Conservation (phyloP, 2,329 filamentous ascomycete species). For the Aaosphaeria arxii region DNA sequence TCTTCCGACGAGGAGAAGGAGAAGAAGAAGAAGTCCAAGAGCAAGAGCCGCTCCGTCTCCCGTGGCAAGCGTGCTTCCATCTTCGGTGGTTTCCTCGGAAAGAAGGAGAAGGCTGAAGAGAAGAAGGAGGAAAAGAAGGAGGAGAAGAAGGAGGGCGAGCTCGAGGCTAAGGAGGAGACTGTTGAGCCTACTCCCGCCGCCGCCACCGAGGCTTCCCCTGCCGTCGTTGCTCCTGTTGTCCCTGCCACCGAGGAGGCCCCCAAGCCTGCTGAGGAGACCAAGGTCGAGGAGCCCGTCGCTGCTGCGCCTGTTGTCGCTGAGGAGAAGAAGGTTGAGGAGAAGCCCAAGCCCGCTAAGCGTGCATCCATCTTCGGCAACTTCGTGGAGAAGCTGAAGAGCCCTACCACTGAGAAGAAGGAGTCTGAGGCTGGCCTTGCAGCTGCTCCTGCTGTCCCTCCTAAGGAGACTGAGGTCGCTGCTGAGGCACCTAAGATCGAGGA, state of each 20-base stretch:
- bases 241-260: constrained; percentile 19
- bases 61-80: constrained; percentile 58
- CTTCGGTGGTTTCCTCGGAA: constrained; percentile 57
- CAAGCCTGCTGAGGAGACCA: constrained; percentile 36
- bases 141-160: constrained; percentile 32
- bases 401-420: constrained; percentile 64
- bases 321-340: constrained; percentile 46
- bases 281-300: constrained; percentile 43
- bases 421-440: constrained; percentile 57
- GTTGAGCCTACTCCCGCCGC: constrained; percentile 19
- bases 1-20: constrained; percentile 48
- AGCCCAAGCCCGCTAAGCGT: constrained; percentile 72
- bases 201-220: constrained; percentile 22
- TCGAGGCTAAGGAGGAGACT: constrained; percentile 36
- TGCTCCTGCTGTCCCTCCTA: constrained; percentile 46
- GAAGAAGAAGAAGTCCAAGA: constrained; percentile 43
- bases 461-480: constrained; percentile 44
- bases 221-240: constrained; percentile 32
- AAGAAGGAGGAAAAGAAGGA: constrained; percentile 46
- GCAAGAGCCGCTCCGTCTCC: constrained; percentile 60
- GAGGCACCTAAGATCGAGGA: constrained; percentile 36
- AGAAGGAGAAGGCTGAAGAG: constrained; percentile 55
- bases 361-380: constrained; percentile 79
- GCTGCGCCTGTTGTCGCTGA: constrained; percentile 33
- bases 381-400: constrained; percentile 57